These are phyloP conservation scores for Trichoderma asperelloides DNA, from an alignment of 495 filamentous ascomycete genomes.

Conservation along the genomic window DNA sequence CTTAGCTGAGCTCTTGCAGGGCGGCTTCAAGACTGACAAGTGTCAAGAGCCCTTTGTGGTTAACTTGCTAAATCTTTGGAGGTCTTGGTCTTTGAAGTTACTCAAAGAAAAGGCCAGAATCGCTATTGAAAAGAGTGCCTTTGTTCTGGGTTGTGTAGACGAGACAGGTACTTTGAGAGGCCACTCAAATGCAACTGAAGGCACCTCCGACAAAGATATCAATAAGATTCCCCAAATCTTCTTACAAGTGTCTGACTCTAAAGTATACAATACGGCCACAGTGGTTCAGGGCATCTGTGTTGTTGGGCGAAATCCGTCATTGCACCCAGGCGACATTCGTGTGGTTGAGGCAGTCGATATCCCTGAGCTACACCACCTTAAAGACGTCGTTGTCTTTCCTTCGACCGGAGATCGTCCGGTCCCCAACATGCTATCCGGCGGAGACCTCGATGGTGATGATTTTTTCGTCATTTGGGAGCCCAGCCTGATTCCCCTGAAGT, in stretches of 20 bases:
- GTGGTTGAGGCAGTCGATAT: constrained; percentile 78
- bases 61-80: constrained; percentile 67
- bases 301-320: constrained; percentile 83
- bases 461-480: constrained; percentile 90
- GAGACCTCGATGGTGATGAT: constrained; percentile 94
- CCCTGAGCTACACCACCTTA: constrained; percentile 60
- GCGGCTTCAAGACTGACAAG: constrained; percentile 64
- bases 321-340: constrained; percentile 89
- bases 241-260: constrained; percentile 57
- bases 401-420: constrained; percentile 76
- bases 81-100: constrained; percentile 70
- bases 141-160: constrained; percentile 81
- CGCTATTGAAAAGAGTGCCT: constrained; percentile 70
- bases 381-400: constrained; percentile 81
- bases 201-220: constrained; percentile 20
- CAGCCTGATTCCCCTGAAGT: constrained; percentile 58
- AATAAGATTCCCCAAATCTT: constrained; percentile 76
- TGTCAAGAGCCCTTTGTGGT: constrained; percentile 68
- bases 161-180: constrained; percentile 72
- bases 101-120: constrained; percentile 93
- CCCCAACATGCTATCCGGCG: constrained; percentile 89
- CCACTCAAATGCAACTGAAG: constrained; percentile 28
- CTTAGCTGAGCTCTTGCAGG: constrained; percentile 63
- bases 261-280: constrained; percentile 41
- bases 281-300: constrained; percentile 74